Evolutionary conservation across 1,284 basidiomycete species (phyloP), one percentile per base, ranked within the genome.

Genomic region (Earliella scabrosa): DNA sequence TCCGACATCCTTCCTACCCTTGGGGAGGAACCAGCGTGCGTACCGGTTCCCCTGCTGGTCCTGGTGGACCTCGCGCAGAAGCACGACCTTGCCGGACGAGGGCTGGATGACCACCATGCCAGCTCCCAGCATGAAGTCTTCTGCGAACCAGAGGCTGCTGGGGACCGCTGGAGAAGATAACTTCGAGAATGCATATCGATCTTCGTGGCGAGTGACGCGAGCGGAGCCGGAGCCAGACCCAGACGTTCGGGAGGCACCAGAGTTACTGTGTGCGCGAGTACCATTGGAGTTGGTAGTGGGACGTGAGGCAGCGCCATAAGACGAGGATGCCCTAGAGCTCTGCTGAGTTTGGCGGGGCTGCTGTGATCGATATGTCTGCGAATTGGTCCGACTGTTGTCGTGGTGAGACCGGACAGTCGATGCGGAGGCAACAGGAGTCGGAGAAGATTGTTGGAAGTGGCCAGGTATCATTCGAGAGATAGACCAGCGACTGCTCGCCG

Each of bases 41-140:
- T 46, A 29, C 5, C 9, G 10, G 1, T 10, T 20, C 3, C 54
- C 56, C 5, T 11, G 38, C 23, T 4, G 5, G n/a, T 38, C 35
- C 23, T 69, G 66, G 1, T 73, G 56, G 18, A 24, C 50, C 24
- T 66, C 50, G 45, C 78, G 66, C 0, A 87, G 61, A 8, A 87
- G 56, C 7, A 78, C 73, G 18, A 80, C 63, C 49, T 75, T 75
- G 6, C 58, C 58, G 0, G 76, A 74, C 5, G 71, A 68, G 0
- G 74, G 75, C 56, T 87, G 84, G 23, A 88, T 75, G 45, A 87
- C 76, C 24, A 85, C 79, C 81, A 85, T 82, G 4, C 83, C 85
- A 2, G 79, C 82, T 1, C 83, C 83, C 1, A 86, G 68, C 69
- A 81, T 68, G 63, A 87, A 83, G 66, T 86, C 80, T 10, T 66